Evolutionary conservation across 2,329 filamentous ascomycete genomes (phyloP), one percentile per base, ranked within the genome.

Genomic region (Paramyrothecium sp.): DNA sequence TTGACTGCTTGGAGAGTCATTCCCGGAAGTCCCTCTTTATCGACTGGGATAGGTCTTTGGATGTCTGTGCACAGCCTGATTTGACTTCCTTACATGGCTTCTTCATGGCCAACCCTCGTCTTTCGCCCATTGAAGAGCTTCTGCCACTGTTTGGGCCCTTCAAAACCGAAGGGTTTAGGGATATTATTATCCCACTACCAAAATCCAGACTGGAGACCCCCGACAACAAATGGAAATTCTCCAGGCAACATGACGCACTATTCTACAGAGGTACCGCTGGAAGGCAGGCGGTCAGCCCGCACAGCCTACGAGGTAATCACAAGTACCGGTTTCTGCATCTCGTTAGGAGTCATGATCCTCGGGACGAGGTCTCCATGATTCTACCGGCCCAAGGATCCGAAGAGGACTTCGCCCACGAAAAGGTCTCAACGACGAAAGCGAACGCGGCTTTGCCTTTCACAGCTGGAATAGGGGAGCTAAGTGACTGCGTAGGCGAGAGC

Each of bases 21-120:
- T 89, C 89, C 0, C 75, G 84, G 19, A 87, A 84, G 2, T 85
- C 86, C 21, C 89, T 91, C 64, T 74, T 92, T 7, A 75, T 78
- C 4, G 80, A 90, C 63, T 93, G 89, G 86, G 77, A 80, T 1
- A 69, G 80, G 10, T 84, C 88, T 5, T 81, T 86, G 7, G 83
- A 91, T 51, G 80, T 89, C 26, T 96, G 91, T 68, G 83, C 89
- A 58, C 91, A 95, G 66, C 89, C 91, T 1, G 91, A 95, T 61
- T 76, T 94, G 33, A 83, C 85, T 26, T 81, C 87, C 59, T 78
- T 94, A 1, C 90, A 94, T 65, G 89, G 90, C 47, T 86, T 94
- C 66, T 86, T 90, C 68, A 78, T 90, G 46, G 85, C 83, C 0
- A 83, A 88, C 0, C 83, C 88, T 8, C 78, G 82, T 1, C 78